Conservation (phyloP, 2,329 filamentous ascomycete genomes). For the Teratosphaeria zuluensis region DNA sequence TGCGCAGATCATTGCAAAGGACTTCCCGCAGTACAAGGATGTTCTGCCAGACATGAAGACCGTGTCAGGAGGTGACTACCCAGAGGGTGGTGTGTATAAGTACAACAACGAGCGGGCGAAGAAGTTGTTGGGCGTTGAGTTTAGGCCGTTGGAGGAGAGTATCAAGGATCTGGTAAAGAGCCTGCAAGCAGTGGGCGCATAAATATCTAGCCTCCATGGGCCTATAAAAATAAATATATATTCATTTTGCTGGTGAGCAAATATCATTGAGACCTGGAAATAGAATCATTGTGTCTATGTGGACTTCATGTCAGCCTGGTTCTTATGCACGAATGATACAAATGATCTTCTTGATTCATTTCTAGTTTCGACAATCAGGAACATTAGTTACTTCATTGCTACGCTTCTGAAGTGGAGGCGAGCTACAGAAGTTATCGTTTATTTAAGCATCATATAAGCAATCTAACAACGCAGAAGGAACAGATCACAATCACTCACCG, state of each 20-base stretch:
- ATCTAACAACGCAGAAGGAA: background rate
- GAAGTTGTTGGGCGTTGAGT: constrained; percentile 51
- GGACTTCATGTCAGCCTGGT: no score
- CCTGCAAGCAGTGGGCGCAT: constrained; percentile 46
- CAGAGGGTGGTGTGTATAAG: constrained; percentile 41
- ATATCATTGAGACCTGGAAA: no score
- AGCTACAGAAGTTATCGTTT: constrained; percentile 1
- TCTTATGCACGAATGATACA: no score
- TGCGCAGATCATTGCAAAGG: constrained; percentile 44
- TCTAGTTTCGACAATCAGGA: background rate
- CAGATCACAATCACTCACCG: background rate
- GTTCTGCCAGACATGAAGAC: constrained; percentile 34
- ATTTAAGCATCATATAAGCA: background rate
- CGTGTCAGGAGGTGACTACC: constrained; percentile 35
- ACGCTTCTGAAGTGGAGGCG: background rate
- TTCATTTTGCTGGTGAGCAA: no score
- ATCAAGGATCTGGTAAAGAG: constrained; percentile 56
- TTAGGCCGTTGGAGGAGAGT: constrained; percentile 47
- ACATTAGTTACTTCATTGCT: background rate
- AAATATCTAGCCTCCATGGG: constrained; percentile 5
- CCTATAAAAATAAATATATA: background rate
- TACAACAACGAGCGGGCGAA: constrained; percentile 46
- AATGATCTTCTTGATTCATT: no score
- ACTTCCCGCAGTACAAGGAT: constrained; percentile 45
- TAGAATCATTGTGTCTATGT: no score